These are phyloP conservation scores for Amorphotheca resinae DNA, from an alignment of 495 filamentous ascomycete genomes.

Conservation along the genomic window DNA sequence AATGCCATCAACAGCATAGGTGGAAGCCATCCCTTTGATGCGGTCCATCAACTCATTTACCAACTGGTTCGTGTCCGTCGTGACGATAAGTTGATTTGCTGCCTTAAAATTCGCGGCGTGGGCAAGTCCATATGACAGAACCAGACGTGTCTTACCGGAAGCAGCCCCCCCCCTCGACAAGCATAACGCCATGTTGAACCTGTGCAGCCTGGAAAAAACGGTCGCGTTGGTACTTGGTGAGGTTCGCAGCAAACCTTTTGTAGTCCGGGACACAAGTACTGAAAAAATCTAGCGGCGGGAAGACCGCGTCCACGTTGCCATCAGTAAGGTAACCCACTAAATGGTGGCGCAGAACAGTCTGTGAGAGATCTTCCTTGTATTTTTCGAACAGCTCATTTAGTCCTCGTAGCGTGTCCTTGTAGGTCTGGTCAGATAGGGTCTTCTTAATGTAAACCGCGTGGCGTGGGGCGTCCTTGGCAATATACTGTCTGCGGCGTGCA, in stretches of 20 bases:
- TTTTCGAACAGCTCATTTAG: neutral
- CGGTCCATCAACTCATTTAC: neutral
- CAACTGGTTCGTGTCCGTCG: neutral
- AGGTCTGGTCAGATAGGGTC: neutral
- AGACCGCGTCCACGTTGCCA: neutral
- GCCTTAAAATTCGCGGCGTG: neutral
- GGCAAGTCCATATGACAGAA: neutral
- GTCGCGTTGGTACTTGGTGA: neutral
- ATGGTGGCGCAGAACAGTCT: neutral
- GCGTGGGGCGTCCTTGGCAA: neutral
- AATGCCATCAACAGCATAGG: neutral
- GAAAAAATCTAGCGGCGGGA: neutral
- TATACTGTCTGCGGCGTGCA: neutral
- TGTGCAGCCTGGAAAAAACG: neutral
- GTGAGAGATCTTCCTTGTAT: neutral
- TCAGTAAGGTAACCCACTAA: neutral
- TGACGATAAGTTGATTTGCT: neutral
- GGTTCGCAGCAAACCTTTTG: neutral
- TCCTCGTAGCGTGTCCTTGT: neutral
- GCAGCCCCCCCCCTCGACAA: neutral
- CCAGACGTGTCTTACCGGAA: neutral
- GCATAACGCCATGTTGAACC: neutral
- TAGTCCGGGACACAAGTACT: neutral
- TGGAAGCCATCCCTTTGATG: no score
- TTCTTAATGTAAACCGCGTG: neutral